Base-by-base conservation (phyloP, 768 basidiomycete species). In the button mushroom (Agaricus bisporus) region DNA sequence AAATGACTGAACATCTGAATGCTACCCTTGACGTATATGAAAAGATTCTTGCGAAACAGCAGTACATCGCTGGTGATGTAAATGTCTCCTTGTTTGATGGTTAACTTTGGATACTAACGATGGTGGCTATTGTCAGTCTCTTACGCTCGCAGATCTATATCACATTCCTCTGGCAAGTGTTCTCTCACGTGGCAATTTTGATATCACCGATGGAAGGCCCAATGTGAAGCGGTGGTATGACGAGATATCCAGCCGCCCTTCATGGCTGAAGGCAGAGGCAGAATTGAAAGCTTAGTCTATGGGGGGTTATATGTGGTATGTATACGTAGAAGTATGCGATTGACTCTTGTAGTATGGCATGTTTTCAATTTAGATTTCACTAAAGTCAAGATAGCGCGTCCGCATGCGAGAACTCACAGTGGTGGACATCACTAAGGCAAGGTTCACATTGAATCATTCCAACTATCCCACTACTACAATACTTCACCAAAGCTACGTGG, bases 221-320 rank as follows among this genome's bases (percentile, higher is more conserved):
- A 76, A 79, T 55, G 71, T 81, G 4, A 55, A 67, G 0, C 73
- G 64, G 32, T 70, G 68, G 68, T 65, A 61, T 43, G 55, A 67
- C 7, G 63, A 64, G 20, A 65, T 83, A 46, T 64, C 65, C 8
- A 63, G 71, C 3, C 73, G 79, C 41, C 67, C 70, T 9, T 69
- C 80, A 9, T 83, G 81, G 81, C 58, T 65, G 53, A 72, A 72
- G 5, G 73, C 80, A 18, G 74, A 78, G 62, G 64, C 72, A 12
- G 72, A 71, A 45, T 12, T 45, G 6, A 29, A 5, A 29, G 29
- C 5, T 29, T 29, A 29, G 29, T 29, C 10, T n/a, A n/a, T n/a
- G n/a, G n/a, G n/a, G n/a, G 29, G 29, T 29, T 5, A 29, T 29
- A 5, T 5, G 29, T 29, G 29, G 29, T 29, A 29, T 10, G 10